Evolutionary conservation across 495 filamentous ascomycete genomes (phyloP).

Genomic region (Thermothielavioides terrestris): DNA sequence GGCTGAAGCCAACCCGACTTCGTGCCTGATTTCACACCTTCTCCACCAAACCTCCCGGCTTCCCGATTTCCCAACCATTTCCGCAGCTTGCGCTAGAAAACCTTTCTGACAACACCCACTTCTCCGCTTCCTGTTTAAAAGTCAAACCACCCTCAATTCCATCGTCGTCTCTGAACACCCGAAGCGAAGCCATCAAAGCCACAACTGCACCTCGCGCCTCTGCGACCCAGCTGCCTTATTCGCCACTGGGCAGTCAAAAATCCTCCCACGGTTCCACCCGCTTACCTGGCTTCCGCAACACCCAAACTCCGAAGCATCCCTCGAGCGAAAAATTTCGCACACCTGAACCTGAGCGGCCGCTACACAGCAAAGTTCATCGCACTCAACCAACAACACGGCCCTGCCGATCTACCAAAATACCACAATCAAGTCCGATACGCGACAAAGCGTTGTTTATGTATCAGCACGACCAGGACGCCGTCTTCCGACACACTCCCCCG

Average conservation of each 20-base stretch:
- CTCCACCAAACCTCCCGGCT: conserved; percentile 3
- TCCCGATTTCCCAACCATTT: background rate
- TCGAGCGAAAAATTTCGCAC: conserved; percentile 13
- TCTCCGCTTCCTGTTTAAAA: conserved; percentile 3
- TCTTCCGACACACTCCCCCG: conserved; percentile 70
- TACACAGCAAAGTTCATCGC: background rate
- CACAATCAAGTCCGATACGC: conserved; percentile 31
- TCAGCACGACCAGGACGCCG: conserved; percentile 47
- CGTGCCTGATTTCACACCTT: background rate
- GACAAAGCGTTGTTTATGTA: conserved; percentile 48
- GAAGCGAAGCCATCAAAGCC: background rate
- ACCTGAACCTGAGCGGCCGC: conserved; percentile 11
- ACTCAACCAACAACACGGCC: conserved; percentile 5
- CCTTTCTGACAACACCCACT: background rate
- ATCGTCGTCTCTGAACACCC: background rate
- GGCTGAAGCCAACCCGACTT: background rate
- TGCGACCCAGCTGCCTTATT: background rate
- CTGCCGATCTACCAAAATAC: conserved; percentile 12
- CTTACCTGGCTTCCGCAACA: conserved; percentile 1
- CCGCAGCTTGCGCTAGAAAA: background rate
- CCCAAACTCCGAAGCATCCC: conserved; percentile 4
- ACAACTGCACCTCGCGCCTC: background rate
- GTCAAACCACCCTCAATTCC: background rate
- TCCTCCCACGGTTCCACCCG: conserved; percentile 1
- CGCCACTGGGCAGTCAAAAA: conserved; percentile 1